Conservation (phyloP, 2,329 filamentous ascomycete species). For the Incumbomyces delicatus region DNA sequence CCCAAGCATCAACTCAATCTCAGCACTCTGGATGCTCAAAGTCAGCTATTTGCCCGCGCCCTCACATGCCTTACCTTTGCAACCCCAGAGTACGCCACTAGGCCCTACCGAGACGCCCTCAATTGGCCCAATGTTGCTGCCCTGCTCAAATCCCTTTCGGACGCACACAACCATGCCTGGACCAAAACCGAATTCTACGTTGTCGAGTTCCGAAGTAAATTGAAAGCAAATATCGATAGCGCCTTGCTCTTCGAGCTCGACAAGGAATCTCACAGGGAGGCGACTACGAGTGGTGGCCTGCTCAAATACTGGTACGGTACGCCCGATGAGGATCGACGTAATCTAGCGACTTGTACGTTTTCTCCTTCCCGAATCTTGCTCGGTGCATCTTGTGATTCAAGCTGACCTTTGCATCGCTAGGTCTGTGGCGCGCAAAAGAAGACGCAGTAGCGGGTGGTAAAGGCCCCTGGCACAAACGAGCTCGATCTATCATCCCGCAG, state of each 20-base stretch:
- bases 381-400: too few species aligned
- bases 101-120: slow-evolving; percentile 62
- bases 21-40: slow-evolving; percentile 52
- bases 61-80: slow-evolving; percentile 54
- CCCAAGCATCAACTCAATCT: slow-evolving; percentile 64
- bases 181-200: slow-evolving; percentile 63
- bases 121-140: slow-evolving; percentile 62
- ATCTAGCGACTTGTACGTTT: slow-evolving; percentile 69
- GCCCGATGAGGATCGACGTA: slow-evolving; percentile 58
- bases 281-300: slow-evolving; percentile 67
- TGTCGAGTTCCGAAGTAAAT: slow-evolving; percentile 69
- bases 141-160: slow-evolving; percentile 45
- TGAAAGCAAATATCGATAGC: slow-evolving; percentile 58
- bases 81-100: slow-evolving; percentile 64
- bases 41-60: slow-evolving; percentile 61
- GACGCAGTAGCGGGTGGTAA: slow-evolving; percentile 51
- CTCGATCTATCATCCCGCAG: slow-evolving; percentile 38
- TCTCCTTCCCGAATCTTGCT: too few species aligned
- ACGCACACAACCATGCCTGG: slow-evolving; percentile 45
- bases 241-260: slow-evolving; percentile 63
- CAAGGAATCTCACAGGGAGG: slow-evolving; percentile 69
- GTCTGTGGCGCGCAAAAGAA: slow-evolving; percentile 54
- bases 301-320: slow-evolving; percentile 90
- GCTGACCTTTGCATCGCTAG: slow-evolving; percentile 27
- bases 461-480: slow-evolving; percentile 48